Evolutionary conservation across 108 stramenopile genomes (phyloP).

Genomic region (Skeletonema grethae): DNA sequence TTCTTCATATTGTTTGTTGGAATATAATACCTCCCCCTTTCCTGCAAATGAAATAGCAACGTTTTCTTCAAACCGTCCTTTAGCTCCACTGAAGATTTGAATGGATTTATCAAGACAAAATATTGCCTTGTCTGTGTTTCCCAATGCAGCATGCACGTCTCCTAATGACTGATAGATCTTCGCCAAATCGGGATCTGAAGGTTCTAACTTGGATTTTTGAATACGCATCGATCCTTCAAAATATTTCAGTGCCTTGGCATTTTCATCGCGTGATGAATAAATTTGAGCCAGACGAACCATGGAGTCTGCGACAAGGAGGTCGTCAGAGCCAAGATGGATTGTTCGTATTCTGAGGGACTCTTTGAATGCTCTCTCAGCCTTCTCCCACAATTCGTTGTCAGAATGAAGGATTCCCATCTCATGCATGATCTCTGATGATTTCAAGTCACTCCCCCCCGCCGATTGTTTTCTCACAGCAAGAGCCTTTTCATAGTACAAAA

Average conservation of each 20-base stretch:
- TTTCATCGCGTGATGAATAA: conserved; percentile 30
- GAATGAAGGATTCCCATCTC: conserved; percentile 43
- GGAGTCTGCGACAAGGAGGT: conserved; percentile 43
- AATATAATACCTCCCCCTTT: conserved; percentile 31
- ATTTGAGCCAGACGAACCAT: conserved; percentile 41
- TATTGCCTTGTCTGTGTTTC: conserved; percentile 35
- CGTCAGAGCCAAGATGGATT: conserved; percentile 40
- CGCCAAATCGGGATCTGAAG: conserved; percentile 16
- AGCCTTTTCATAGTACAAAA: conserved; percentile 49
- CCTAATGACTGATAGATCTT: conserved; percentile 46
- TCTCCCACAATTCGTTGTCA: conserved; percentile 13
- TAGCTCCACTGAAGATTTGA: conserved; percentile 21
- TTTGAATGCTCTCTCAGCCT: conserved; percentile 55
- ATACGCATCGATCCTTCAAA: conserved; percentile 50
- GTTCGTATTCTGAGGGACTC: conserved; percentile 48
- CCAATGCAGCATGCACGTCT: conserved; percentile 34
- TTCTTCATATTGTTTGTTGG: conserved; percentile 25
- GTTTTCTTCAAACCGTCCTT: conserved; percentile 26
- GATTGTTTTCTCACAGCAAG: conserved; percentile 36
- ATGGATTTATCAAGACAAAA: conserved; percentile 50
- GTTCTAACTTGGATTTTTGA: conserved; percentile 23
- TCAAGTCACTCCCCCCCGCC: conserved; percentile 34
- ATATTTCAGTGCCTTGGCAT: conserved; percentile 41
- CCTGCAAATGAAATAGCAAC: conserved; percentile 30
- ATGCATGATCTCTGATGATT: conserved; percentile 43